Percentiles rank a stretch among this genome's conserved stretches.
phyloP scores from a whole-genome alignment of 768 basidiomycete species.

The Lepiota venenata region DNA sequence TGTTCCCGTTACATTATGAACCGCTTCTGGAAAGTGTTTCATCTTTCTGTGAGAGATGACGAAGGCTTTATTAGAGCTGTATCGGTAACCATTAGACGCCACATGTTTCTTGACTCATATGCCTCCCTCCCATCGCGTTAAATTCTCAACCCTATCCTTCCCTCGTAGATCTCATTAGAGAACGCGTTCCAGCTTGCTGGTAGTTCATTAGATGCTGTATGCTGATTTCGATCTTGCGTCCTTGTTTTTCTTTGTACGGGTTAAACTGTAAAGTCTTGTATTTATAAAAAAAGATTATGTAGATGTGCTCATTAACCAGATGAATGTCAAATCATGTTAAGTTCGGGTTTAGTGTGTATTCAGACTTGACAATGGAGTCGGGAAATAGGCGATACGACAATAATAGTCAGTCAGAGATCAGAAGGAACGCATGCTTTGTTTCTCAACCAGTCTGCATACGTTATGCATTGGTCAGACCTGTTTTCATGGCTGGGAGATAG shows the following conservation, averaged over 20 bases:
- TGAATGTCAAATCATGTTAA: too few relatives aligned
- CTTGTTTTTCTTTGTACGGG: background rate
- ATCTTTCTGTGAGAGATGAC: conserved; percentile 1
- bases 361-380: background rate
- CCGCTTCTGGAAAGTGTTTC: background rate
- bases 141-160: background rate
- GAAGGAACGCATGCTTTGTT: conserved; percentile 33
- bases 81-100: conserved; percentile 2
- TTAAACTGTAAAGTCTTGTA: background rate
- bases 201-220: background rate
- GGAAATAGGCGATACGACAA: background rate
- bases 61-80: conserved; percentile 1
- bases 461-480: background rate
- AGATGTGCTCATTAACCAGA: background rate
- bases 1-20: background rate
- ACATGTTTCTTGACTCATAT: background rate
- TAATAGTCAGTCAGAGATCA: conserved; percentile 14
- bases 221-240: background rate
- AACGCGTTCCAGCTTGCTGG: background rate
- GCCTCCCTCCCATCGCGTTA: background rate
- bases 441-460: conserved; percentile 38
- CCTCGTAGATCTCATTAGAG: background rate
- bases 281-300: background rate
- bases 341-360: background rate
- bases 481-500: conserved; percentile 1